These are phyloP conservation scores for Mercurialis annua DNA, from an alignment of 345 rosid genomes.

Conservation along the genomic window DNA sequence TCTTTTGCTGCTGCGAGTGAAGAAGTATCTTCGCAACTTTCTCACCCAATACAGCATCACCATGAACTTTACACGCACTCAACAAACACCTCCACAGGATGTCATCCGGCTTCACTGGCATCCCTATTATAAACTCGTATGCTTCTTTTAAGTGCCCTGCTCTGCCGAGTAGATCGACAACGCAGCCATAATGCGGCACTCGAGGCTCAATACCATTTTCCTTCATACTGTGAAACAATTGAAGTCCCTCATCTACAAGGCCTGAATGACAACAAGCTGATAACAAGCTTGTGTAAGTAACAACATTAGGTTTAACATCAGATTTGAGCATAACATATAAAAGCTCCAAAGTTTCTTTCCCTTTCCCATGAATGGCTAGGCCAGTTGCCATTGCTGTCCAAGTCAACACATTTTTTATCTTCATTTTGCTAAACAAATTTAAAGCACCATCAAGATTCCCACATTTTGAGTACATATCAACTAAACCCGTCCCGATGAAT, in stretches of 20 bases:
- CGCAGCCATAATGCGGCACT: constrained; percentile 45
- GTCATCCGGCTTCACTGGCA: constrained; percentile 44
- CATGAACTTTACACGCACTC: constrained; percentile 48
- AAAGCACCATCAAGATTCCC: constrained; percentile 44
- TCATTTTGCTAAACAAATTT: constrained; percentile 39
- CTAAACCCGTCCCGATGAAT: constrained; percentile 55
- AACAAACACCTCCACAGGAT: constrained; percentile 49
- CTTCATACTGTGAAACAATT: constrained; percentile 41
- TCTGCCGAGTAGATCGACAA: constrained; percentile 56
- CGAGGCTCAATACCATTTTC: constrained; percentile 33
- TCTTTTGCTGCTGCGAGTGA: constrained; percentile 23
- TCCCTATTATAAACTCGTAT: constrained; percentile 36
- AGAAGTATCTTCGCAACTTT: constrained; percentile 45
- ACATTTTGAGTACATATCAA: constrained; percentile 65
- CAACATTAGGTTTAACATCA: constrained; percentile 40
- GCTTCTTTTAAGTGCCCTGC: constrained; percentile 51
- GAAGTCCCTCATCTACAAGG: constrained; percentile 49
- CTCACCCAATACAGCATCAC: constrained; percentile 44
- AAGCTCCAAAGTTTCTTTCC: constrained; percentile 41
- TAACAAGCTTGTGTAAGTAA: constrained; percentile 61
- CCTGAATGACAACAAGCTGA: constrained; percentile 57
- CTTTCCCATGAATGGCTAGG: constrained; percentile 60
- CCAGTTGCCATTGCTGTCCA: constrained; percentile 68
- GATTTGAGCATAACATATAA: constrained; percentile 37
- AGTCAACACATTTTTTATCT: constrained; percentile 47